Base-by-base conservation (phyloP, 768 basidiomycete genomes). In the Phylloporus rhodoxanthus region DNA sequence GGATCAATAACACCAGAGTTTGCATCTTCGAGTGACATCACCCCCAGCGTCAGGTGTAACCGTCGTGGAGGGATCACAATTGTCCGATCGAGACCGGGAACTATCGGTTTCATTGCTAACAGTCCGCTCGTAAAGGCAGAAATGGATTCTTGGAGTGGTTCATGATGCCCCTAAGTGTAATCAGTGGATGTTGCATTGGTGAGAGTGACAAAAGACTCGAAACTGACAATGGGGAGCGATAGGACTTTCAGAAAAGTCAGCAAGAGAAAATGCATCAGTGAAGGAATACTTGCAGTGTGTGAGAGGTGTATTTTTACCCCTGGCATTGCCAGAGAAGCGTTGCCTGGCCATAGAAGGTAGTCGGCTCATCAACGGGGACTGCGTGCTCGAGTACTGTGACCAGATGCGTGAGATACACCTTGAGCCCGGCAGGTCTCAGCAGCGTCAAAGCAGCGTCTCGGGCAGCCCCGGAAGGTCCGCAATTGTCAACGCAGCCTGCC, bases 21-120 rank as follows among this genome's bases (percentile, higher is more conserved):
- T 1, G 69, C 58, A 15, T 61, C 55, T 7, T 66, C 63, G 29
- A 88, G 79, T 0, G 76, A 67, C 82, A 90, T 84, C 1, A 87
- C 85, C 1, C 86, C 87, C 2, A 90, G 68, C 0, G 87, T 89
- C 49, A 89, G 66, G 63, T 90, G 87, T 37, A 88, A 66, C n/a
- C 85, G 64, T 9, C 75, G 72, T 0, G 74, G 66, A 8, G 71
- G 71, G 47, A 87, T 74, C 46, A 85, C 64, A 55, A 89, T 79
- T 3, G 76, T 72, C 8, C 57, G 59, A 64, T 90, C 82, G 4
- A 90, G 69, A 1, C 87, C 87, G 0, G 71, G 61, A 55, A 54
- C 49, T 45, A 48, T 68, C 70, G 57, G 63, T 11, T 47, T 43
- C 30, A 51, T 43, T 21, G 45, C 50, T 1, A 69, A 29, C 37